Evolutionary conservation across 164 flowering plant species (phyloP).

Genomic region (Sedum album): DNA sequence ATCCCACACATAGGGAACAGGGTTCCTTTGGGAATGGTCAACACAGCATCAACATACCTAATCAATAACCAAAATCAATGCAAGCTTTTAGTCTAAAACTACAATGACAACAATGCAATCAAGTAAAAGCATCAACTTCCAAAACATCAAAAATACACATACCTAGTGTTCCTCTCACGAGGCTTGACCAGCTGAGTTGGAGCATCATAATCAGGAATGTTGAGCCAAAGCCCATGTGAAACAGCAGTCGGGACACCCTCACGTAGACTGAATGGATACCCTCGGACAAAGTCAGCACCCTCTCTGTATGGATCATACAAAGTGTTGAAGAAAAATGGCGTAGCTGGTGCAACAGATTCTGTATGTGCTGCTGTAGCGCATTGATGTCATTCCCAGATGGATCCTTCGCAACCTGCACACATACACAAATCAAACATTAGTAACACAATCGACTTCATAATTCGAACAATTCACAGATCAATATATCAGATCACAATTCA

Average conservation of each 20-base stretch:
- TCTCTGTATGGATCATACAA: background rate
- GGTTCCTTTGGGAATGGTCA: constrained; percentile 5
- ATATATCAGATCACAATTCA: background rate
- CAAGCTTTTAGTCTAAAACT: background rate
- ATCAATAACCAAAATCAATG: background rate
- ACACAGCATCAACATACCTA: background rate
- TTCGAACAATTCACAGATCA: background rate
- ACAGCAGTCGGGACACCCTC: no score
- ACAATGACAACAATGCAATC: no score
- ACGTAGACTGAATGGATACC: background rate
- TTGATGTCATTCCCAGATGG: background rate
- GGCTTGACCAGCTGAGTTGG: constrained; percentile 3
- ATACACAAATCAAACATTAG: background rate
- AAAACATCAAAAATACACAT: background rate
- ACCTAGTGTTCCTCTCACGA: no score
- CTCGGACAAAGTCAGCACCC: background rate
- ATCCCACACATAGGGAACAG: no score
- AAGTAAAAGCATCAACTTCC: background rate
- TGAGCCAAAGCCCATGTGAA: no score
- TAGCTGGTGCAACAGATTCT: background rate
- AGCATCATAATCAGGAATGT: no score
- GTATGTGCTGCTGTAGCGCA: background rate
- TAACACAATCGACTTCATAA: background rate
- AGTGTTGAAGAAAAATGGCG: background rate
- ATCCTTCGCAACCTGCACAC: constrained; percentile 2